Base-by-base conservation (phyloP, 768 basidiomycete genomes). In the Gymnopilus dilepis region DNA sequence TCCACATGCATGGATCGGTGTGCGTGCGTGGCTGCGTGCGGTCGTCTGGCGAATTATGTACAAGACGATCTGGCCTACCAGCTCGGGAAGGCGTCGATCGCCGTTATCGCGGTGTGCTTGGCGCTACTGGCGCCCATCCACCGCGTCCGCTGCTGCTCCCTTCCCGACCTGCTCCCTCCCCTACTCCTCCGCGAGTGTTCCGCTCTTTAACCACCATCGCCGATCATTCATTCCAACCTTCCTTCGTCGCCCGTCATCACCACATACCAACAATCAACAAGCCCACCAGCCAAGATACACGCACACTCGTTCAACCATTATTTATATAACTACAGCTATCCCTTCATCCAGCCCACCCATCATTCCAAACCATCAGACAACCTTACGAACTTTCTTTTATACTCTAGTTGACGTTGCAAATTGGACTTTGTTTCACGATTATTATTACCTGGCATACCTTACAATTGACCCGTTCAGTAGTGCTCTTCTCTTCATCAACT, bases 321-420 rank as follows among this genome's bases (percentile, higher is more conserved):
- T 37, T 37, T 54, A 54, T 40, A 17, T 24, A 26, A 54, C 52
- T 54, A 54, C 38, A 31, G 28, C 47, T 13, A 47, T 47, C 26
- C 43, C 17, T 47, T 6, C 45, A 22, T 12, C 45, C n/a, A n/a
- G n/a, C n/a, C n/a, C n/a, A n/a, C n/a, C n/a, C n/a, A n/a, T n/a
- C n/a, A n/a, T n/a, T n/a, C n/a, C n/a, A n/a, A 47, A 21, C 19
- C 52, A 40, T 54, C 52, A 54, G 26, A 37, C 52, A 38, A 37
- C 52, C 37, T 54, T 54, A 54, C 22, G 52, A 31, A 38, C 40
- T n/a, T 24, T 24, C 34, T 54, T 28, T n/a, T n/a, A n/a, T n/a
- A n/a, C n/a, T n/a, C n/a, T 54, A 54, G 52, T 54, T 54, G 26
- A 54, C 38, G 24, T 28, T 37, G 37, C 37, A 54, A 54, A 22